phyloP scores from a whole-genome alignment of 495 filamentous ascomycete species.

The Penicillium taxi region DNA sequence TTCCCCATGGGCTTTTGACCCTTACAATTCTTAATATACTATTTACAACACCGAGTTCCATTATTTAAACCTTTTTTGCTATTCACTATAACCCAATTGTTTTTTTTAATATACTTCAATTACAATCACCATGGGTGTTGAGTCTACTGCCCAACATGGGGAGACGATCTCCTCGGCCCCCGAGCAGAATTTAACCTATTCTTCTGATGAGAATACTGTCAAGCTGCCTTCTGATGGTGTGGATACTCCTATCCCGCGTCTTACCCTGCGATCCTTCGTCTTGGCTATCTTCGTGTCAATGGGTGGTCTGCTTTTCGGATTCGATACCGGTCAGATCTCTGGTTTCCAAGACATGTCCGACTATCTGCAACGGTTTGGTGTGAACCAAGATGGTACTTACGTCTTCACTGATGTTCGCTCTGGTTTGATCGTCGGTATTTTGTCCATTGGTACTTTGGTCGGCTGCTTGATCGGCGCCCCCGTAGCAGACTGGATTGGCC shows the following conservation, averaged over 20 bases:
- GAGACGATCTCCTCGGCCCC: conserved; percentile 31
- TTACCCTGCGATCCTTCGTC: conserved; percentile 39
- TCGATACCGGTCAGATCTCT: conserved; percentile 45
- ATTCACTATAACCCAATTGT: neutral
- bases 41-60: no score
- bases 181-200: conserved; percentile 16
- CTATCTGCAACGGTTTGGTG: conserved; percentile 40
- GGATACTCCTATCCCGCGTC: conserved; percentile 32
- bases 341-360: conserved; percentile 55
- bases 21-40: conserved; percentile 2
- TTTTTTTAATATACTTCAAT: neutral
- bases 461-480: conserved; percentile 56
- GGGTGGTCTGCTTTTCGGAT: conserved; percentile 58
- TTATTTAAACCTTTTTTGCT: neutral
- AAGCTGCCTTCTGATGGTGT: conserved; percentile 22
- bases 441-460: conserved; percentile 59
- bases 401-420: conserved; percentile 42
- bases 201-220: conserved; percentile 18
- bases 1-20: conserved; percentile 15
- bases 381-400: conserved; percentile 23
- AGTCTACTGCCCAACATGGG: conserved; percentile 30
- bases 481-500: conserved; percentile 43
- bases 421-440: conserved; percentile 47
- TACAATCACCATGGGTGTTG: conserved; percentile 25
- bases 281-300: conserved; percentile 55